Evolutionary conservation across 306 rosid genomes (phyloP).

Genomic region (Quillaja saponaria): DNA sequence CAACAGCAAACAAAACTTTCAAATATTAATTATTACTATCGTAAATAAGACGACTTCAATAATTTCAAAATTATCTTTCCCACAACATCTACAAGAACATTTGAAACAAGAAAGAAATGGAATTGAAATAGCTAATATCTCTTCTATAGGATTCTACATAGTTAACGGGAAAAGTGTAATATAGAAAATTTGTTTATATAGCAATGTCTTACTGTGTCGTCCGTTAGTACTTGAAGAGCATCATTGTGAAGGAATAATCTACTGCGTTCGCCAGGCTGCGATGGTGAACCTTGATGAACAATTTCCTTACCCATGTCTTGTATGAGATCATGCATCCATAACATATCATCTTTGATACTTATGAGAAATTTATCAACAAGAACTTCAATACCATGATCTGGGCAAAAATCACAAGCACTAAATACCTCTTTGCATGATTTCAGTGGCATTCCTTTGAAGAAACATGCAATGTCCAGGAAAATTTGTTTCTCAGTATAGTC

Average conservation of each 20-base stretch:
- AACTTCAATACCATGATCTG: neutral
- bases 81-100: too few relatives aligned
- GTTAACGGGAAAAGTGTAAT: too few relatives aligned
- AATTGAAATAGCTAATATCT: too few relatives aligned
- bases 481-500: slow-evolving; percentile 4
- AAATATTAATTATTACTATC: too few relatives aligned
- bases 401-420: neutral
- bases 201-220: neutral
- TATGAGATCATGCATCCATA: slow-evolving; percentile 8
- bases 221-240: slow-evolving; percentile 19
- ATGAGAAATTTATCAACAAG: slow-evolving; percentile 31
- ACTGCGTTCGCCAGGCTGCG: slow-evolving; percentile 10
- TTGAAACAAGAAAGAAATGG: too few relatives aligned
- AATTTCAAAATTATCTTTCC: too few relatives aligned
- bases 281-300: slow-evolving; percentile 3
- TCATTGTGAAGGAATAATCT: slow-evolving; percentile 28
- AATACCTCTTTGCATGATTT: neutral
- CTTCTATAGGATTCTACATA: too few relatives aligned
- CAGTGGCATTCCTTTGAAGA: slow-evolving; percentile 1
- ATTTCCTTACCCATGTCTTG: slow-evolving; percentile 30
- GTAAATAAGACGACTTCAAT: too few relatives aligned
- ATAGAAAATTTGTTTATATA: too few relatives aligned
- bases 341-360: neutral
- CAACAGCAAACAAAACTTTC: too few relatives aligned
- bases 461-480: slow-evolving; percentile 31